These are phyloP conservation scores for Suhomyces sp. DNA, from an alignment of 805 yeast genomes.

Conservation along the genomic window DNA sequence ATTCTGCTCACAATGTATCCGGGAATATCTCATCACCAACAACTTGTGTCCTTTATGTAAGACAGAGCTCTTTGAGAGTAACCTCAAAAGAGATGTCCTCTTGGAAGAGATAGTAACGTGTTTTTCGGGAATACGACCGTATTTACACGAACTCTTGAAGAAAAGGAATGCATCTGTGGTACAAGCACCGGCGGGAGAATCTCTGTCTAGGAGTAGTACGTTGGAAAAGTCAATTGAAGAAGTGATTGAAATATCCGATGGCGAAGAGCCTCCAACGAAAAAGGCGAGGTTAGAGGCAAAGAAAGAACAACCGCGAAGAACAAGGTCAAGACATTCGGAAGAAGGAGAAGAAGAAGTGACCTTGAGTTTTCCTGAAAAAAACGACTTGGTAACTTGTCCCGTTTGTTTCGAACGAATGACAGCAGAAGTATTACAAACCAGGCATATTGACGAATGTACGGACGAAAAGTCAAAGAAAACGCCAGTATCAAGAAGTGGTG, in stretches of 20 bases:
- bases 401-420: constrained; percentile 59
- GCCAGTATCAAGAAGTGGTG: constrained; percentile 9
- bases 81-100: constrained; percentile 61
- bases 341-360: constrained; percentile 16
- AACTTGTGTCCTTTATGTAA: constrained; percentile 79
- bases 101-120: constrained; percentile 70
- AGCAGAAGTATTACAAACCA: constrained; percentile 51
- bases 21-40: constrained; percentile 61
- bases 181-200: no score
- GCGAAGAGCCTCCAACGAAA: constrained; percentile 5
- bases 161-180: no score
- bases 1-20: constrained; percentile 83
- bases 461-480: constrained; percentile 26
- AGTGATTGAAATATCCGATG: constrained; percentile 17
- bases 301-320: constrained; percentile 8
- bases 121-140: constrained; percentile 44
- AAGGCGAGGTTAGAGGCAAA: constrained; percentile 8
- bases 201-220: neutral
- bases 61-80: constrained; percentile 66
- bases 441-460: constrained; percentile 65
- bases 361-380: constrained; percentile 14
- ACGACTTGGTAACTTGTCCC: constrained; percentile 59
- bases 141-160: constrained; percentile 33
- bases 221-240: constrained; percentile 6
- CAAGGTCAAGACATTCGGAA: no score